Percentiles rank a stretch among this genome's conserved stretches.
Conservation (phyloP, 177 flowering plant genomes). For the Vitis hybrid region DNA sequence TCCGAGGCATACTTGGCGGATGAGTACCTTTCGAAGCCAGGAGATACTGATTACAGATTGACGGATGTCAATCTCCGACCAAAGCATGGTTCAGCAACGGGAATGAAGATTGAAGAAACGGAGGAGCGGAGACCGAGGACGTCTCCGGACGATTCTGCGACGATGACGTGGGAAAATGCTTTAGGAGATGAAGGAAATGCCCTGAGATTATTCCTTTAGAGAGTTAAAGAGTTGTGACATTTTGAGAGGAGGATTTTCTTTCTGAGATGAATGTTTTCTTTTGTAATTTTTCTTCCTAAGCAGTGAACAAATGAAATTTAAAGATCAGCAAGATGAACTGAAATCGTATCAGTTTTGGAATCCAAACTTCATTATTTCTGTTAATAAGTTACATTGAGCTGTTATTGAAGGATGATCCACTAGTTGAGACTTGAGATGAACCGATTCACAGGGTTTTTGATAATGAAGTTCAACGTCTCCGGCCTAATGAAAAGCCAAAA, state of each 20-base stretch:
- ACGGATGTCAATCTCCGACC: background rate
- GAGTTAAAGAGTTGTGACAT: too few species aligned
- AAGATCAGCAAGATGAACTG: too few species aligned
- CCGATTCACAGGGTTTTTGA: too few species aligned
- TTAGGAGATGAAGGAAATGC: constrained; percentile 17
- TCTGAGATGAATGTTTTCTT: background rate
- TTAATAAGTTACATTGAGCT: too few species aligned
- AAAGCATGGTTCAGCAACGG: too few species aligned
- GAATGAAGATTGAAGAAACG: background rate
- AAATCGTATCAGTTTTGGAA: too few species aligned
- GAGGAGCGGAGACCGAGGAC: constrained; percentile 8
- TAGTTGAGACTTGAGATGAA: too few species aligned
- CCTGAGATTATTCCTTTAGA: constrained; percentile 30
- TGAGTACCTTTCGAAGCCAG: constrained; percentile 1
- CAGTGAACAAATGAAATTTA: constrained; percentile 8
- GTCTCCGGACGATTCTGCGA: constrained; percentile 31
- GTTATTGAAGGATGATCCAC: too few species aligned
- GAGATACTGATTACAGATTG: background rate
- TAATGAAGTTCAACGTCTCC: too few species aligned
- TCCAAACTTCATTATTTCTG: too few species aligned
- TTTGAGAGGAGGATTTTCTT: background rate
- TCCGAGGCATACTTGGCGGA: constrained; percentile 5
- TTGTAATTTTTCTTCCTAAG: background rate
- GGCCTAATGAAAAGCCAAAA: too few species aligned
- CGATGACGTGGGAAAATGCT: constrained; percentile 24